A percentile compares a stretch with the other conserved stretches of the same genome.
phyloP scores from a whole-genome alignment of 768 basidiomycete species.

The Podaxis mareebaensis region DNA sequence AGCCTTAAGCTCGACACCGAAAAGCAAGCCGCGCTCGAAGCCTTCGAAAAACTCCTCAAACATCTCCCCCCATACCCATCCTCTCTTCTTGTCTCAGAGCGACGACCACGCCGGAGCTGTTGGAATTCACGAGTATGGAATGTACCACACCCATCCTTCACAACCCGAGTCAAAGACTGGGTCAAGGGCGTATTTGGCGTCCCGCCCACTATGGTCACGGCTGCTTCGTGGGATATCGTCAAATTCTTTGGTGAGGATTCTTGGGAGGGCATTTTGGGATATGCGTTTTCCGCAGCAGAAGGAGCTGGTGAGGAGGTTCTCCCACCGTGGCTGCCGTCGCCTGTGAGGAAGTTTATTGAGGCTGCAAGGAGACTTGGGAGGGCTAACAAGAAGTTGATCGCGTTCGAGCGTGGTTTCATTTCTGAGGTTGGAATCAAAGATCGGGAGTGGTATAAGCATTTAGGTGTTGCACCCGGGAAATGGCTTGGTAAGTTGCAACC shows the following conservation, averaged over 20 bases:
- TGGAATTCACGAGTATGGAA: constrained; percentile 9
- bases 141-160: constrained; percentile 21
- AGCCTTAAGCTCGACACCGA: constrained; percentile 61
- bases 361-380: constrained; percentile 58
- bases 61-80: constrained; percentile 29
- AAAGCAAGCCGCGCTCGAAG: constrained; percentile 54
- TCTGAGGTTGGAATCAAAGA: constrained; percentile 74
- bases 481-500: constrained; percentile 61
- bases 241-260: constrained; percentile 13
- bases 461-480: constrained; percentile 86
- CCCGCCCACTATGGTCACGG: constrained; percentile 27
- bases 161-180: constrained; percentile 29
- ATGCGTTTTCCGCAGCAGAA: constrained; percentile 16
- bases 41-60: constrained; percentile 47
- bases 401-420: constrained; percentile 82
- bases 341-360: constrained; percentile 37
- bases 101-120: constrained; percentile 27
- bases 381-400: constrained; percentile 65
- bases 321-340: constrained; percentile 5
- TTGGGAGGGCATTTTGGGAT: constrained; percentile 2
- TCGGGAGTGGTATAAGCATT: constrained; percentile 84
- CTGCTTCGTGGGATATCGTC: constrained; percentile 20
- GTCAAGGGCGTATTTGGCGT: constrained; percentile 42
- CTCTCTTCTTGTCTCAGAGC: constrained; percentile 5
- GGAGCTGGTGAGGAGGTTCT: not conserved